These are phyloP conservation scores for Russula olivacea DNA, from an alignment of 768 basidiomycete genomes.

Conservation along the genomic window DNA sequence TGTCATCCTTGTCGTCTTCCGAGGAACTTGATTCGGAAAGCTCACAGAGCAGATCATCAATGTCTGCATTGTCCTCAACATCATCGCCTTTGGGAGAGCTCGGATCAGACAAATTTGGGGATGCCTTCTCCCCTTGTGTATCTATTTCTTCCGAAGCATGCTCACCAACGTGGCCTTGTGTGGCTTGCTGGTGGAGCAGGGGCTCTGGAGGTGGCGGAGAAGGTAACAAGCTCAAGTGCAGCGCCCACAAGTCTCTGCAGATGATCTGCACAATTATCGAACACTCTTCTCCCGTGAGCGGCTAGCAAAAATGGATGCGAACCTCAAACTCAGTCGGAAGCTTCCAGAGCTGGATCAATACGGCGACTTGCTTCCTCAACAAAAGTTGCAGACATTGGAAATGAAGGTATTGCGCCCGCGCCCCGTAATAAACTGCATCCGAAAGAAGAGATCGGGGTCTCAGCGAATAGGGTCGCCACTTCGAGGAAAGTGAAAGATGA, in stretches of 20 bases:
- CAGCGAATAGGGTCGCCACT: background rate
- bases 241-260: slow-evolving; percentile 76
- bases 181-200: slow-evolving; percentile 41
- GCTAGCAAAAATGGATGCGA: slow-evolving; percentile 19
- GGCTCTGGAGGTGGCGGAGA: slow-evolving; percentile 59
- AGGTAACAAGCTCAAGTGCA: slow-evolving; percentile 60
- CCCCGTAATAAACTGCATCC: slow-evolving; percentile 73
- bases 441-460: background rate
- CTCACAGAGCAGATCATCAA: slow-evolving; percentile 37
- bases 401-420: slow-evolving; percentile 69
- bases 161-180: background rate
- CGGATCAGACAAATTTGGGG: background rate
- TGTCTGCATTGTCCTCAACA: slow-evolving; percentile 34
- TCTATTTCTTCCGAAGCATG: slow-evolving; percentile 14
- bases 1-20: slow-evolving; percentile 29
- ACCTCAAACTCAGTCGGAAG: slow-evolving; percentile 81
- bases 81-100: slow-evolving; percentile 33
- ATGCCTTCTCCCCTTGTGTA: background rate
- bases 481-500: no score
- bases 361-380: slow-evolving; percentile 66
- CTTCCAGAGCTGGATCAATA: slow-evolving; percentile 57
- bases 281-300: background rate
- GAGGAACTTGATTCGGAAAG: slow-evolving; percentile 34
- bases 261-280: slow-evolving; percentile 43
- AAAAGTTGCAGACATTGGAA: slow-evolving; percentile 82